These are phyloP conservation scores for Cenchrus fungigraminus DNA, from an alignment of 176 grass and related monocot species.

Conservation along the genomic window DNA sequence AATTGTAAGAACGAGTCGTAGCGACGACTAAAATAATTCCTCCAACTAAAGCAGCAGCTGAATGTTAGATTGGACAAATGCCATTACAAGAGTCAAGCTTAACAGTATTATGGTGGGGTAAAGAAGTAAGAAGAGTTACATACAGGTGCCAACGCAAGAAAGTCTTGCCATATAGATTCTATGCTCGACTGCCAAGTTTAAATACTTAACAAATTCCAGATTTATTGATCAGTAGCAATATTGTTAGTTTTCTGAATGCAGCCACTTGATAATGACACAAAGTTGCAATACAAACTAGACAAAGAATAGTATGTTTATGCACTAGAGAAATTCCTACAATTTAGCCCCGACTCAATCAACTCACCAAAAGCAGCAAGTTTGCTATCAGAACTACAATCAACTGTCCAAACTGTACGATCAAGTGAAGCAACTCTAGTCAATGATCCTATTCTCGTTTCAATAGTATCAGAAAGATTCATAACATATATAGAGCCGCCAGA, in stretches of 20 bases:
- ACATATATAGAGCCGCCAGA: constrained; percentile 55
- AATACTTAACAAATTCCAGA: not conserved
- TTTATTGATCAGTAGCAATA: not conserved
- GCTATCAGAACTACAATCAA: constrained; percentile 61
- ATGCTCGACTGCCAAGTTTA: not conserved
- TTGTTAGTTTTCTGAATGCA: not conserved
- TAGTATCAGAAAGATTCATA: constrained; percentile 58
- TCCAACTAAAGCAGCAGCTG: not conserved
- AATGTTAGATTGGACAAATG: constrained; percentile 3
- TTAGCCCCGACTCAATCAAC: constrained; percentile 31
- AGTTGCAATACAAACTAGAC: constrained; percentile 9
- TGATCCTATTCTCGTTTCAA: constrained; percentile 21
- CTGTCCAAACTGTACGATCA: constrained; percentile 62
- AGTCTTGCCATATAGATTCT: constrained; percentile 14
- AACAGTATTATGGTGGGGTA: not conserved
- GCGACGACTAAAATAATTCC: constrained; percentile 4
- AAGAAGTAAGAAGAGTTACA: not conserved
- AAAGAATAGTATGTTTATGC: not conserved
- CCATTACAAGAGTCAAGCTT: not conserved
- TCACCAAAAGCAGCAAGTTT: constrained; percentile 64
- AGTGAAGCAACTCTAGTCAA: constrained; percentile 45
- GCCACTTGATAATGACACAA: constrained; percentile 35
- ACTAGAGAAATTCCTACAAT: not conserved
- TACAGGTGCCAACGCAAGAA: not conserved
- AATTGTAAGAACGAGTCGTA: not conserved